Conservation (phyloP, 345 rosid genomes). For the Corymbia maculata region DNA sequence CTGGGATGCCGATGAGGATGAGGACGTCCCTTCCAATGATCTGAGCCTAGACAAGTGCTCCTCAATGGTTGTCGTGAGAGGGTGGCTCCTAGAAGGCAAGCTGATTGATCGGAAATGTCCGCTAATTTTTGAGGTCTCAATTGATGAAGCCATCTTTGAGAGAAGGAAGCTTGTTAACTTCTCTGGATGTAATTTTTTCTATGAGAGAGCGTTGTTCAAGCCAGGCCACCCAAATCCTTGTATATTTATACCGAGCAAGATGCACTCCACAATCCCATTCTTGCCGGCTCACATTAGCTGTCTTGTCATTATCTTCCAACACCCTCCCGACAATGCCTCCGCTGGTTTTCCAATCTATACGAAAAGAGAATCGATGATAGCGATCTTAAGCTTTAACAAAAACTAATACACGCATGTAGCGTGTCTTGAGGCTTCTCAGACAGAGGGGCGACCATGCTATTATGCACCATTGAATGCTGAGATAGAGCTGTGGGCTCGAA, state of each 20-base stretch:
- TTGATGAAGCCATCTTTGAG: background rate
- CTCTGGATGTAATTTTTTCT: background rate
- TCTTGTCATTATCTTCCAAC: background rate
- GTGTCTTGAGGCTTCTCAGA: background rate
- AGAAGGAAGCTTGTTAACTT: background rate
- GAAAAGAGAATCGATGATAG: background rate
- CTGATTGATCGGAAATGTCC: constrained; percentile 11
- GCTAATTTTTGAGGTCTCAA: background rate
- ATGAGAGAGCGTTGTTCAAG: background rate
- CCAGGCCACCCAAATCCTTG: background rate
- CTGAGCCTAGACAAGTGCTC: constrained; percentile 4
- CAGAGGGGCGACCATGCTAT: background rate
- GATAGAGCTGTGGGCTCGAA: background rate
- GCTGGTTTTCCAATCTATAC: background rate
- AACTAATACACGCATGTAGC: background rate
- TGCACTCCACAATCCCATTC: background rate
- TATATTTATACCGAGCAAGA: background rate
- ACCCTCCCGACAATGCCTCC: background rate
- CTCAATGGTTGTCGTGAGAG: background rate
- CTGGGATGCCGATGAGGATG: background rate
- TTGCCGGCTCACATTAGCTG: background rate
- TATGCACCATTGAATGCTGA: background rate
- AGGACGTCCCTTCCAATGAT: background rate
- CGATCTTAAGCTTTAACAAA: background rate
- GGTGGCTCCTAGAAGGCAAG: constrained; percentile 11